Conservation (phyloP, 352 stramenopile species). For the Peronosclerospora sorghi region DNA sequence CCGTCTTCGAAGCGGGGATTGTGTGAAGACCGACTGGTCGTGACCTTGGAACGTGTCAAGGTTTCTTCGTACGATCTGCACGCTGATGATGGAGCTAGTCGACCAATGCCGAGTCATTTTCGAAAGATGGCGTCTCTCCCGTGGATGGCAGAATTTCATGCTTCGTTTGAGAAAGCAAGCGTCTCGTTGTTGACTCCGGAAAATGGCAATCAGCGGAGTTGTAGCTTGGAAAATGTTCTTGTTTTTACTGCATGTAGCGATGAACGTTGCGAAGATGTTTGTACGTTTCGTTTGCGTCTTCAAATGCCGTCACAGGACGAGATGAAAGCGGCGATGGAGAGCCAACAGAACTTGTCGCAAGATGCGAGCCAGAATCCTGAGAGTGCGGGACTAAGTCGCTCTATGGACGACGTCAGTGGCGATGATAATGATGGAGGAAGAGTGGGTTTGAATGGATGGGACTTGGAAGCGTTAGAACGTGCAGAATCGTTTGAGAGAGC, state of each 20-base stretch:
- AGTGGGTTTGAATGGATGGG: slow-evolving; percentile 76
- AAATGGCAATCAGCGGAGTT: slow-evolving; percentile 41
- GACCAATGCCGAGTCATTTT: slow-evolving; percentile 11
- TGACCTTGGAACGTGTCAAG: slow-evolving; percentile 58
- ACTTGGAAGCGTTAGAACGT: slow-evolving; percentile 45
- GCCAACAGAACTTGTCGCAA: slow-evolving; percentile 63
- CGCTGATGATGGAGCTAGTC: slow-evolving; percentile 2
- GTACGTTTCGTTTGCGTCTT: slow-evolving; percentile 34
- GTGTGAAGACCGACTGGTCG: slow-evolving; percentile 69
- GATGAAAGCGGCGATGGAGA: slow-evolving; percentile 32
- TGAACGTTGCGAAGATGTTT: slow-evolving; percentile 24
- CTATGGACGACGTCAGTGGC: slow-evolving; percentile 34
- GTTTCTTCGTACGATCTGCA: slow-evolving; percentile 19
- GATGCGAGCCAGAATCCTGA: slow-evolving; percentile 47
- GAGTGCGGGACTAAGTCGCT: slow-evolving; percentile 16
- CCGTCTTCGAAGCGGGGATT: slow-evolving; percentile 63
- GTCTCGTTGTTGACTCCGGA: slow-evolving; percentile 40
- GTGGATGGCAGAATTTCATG: slow-evolving; percentile 61
- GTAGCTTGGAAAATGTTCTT: slow-evolving; percentile 28
- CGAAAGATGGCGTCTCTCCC: slow-evolving; percentile 21
- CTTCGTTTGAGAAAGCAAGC: slow-evolving; percentile 39
- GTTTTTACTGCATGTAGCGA: slow-evolving; percentile 33
- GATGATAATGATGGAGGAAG: slow-evolving; percentile 75
- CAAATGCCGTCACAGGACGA: slow-evolving; percentile 37
- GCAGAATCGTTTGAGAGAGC: slow-evolving; percentile 52